A percentile compares a stretch with the other conserved stretches of the same genome.
Conservation (phyloP, 129 eudicot genomes). For the Helianthus annuus region HanXRQr2.0-SUNRISE NC_035447.2:12984289-12984788, state of each 20-base stretch:
- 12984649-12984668: not conserved
- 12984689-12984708: conserved; percentile 6
- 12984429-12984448: conserved; percentile 1
- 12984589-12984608: conserved; percentile 47
- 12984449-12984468: conserved; percentile 48
- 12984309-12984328: not conserved
- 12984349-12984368: not conserved
- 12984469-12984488: conserved; percentile 81
- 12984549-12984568: conserved; percentile 15
- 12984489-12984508: conserved; percentile 61
- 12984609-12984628: conserved; percentile 41
- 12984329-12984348: not conserved
- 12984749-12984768: conserved; percentile 48
- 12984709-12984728: conserved; percentile 44
- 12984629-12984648: conserved; percentile 52
- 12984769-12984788: conserved; percentile 56
- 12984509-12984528: conserved; percentile 27
- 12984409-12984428: not conserved
- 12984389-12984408: not conserved
- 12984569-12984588: conserved; percentile 7
- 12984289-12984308: conserved; percentile 43
- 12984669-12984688: not conserved
- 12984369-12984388: not conserved
- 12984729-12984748: conserved; percentile 35
- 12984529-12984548: conserved; percentile 3